Evolutionary conservation across 768 basidiomycete species (phyloP).

Genomic region (Naganishia friedmannii): DNA sequence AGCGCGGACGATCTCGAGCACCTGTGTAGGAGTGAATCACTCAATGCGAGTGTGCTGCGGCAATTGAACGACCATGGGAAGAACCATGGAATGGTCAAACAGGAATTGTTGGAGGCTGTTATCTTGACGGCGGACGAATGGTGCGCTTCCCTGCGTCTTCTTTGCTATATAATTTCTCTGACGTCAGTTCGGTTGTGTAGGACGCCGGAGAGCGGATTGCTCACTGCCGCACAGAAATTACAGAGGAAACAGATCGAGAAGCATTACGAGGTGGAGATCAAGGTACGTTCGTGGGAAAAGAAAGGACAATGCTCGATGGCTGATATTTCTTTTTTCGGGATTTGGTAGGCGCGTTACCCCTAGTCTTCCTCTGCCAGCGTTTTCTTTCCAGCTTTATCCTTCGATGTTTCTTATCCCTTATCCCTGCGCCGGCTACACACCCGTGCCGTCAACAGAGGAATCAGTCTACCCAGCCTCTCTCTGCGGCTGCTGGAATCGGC

Average conservation of each 20-base stretch:
- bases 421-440: too few species aligned
- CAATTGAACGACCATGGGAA: slow-evolving; percentile 76
- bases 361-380: neutral
- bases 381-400: slow-evolving; percentile 60
- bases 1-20: slow-evolving; percentile 43
- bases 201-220: slow-evolving; percentile 79
- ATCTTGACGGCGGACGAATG: slow-evolving; percentile 80
- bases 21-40: slow-evolving; percentile 54
- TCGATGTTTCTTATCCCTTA: slow-evolving; percentile 35
- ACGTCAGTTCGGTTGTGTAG: neutral
- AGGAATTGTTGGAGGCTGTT: slow-evolving; percentile 73
- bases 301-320: neutral
- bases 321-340: neutral
- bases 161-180: too few species aligned
- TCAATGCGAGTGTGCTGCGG: slow-evolving; percentile 66
- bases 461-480: too few species aligned
- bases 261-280: slow-evolving; percentile 56
- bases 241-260: slow-evolving; percentile 71
- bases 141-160: slow-evolving; percentile 51
- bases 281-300: slow-evolving; percentile 35
- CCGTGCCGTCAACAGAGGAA: too few species aligned
- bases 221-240: slow-evolving; percentile 76
- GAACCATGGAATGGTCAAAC: slow-evolving; percentile 76
- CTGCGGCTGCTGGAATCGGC: too few species aligned
- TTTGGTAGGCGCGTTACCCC: slow-evolving; percentile 4